Conservation (phyloP, 257 asterid species). For the Datura wrightii region DNA sequence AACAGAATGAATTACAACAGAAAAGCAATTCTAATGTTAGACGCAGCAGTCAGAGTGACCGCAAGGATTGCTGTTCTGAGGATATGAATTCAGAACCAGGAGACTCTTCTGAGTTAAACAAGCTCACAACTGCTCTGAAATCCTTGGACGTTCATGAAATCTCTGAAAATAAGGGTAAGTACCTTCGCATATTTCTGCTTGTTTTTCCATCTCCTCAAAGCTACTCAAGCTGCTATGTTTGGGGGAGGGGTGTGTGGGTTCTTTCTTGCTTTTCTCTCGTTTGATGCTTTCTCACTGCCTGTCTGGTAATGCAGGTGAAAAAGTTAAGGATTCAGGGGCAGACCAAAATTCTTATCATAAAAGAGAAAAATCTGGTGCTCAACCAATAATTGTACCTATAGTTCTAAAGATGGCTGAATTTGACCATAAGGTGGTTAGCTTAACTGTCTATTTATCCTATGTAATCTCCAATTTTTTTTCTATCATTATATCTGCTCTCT, state of each 20-base stretch:
- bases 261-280: slow-evolving; percentile 29
- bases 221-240: slow-evolving; percentile 17
- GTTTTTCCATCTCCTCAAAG: slow-evolving; percentile 7
- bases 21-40: slow-evolving; percentile 42
- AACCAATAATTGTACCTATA: slow-evolving; percentile 85
- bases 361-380: slow-evolving; percentile 77
- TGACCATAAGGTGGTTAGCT: slow-evolving; percentile 76
- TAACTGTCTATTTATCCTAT: not conserved
- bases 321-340: slow-evolving; percentile 51
- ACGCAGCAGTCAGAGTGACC: slow-evolving; percentile 41
- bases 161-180: slow-evolving; percentile 56
- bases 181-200: not conserved
- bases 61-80: slow-evolving; percentile 37
- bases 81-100: slow-evolving; percentile 41
- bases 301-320: slow-evolving; percentile 53
- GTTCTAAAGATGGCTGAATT: slow-evolving; percentile 93
- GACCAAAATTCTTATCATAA: slow-evolving; percentile 47
- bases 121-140: slow-evolving; percentile 56
- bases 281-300: slow-evolving; percentile 22
- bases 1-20: slow-evolving; percentile 47
- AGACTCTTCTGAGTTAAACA: slow-evolving; percentile 47
- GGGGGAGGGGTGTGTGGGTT: not conserved
- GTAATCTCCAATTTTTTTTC: slow-evolving; percentile 25
- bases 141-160: slow-evolving; percentile 47
- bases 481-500: not conserved